phyloP scores from a whole-genome alignment of 305 asterid genomes.

The Rubia tinctorum region DNA sequence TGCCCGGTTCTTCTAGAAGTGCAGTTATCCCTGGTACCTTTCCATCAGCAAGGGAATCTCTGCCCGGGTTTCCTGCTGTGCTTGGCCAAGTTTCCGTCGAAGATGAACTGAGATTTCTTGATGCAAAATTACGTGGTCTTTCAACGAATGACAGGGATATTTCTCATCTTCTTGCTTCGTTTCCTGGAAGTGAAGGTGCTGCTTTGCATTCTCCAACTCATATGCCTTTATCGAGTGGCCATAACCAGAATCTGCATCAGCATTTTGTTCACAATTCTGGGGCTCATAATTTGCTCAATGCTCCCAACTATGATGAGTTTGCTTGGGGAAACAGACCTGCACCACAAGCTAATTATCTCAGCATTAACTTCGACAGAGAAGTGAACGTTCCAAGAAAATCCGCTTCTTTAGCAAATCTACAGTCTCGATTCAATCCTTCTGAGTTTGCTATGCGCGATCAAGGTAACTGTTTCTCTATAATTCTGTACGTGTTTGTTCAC shows the following conservation, averaged over 20 bases:
- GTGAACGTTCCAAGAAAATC: conserved; percentile 48
- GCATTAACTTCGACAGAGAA: conserved; percentile 35
- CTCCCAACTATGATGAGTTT: conserved; percentile 32
- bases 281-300: conserved; percentile 36
- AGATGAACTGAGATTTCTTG: conserved; percentile 26
- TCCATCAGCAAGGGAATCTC: conserved; percentile 26
- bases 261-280: conserved; percentile 37
- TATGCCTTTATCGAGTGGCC: conserved; percentile 34
- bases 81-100: conserved; percentile 16
- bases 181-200: conserved; percentile 40
- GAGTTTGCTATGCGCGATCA: conserved; percentile 42
- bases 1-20: conserved; percentile 29
- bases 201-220: conserved; percentile 33
- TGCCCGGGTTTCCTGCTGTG: conserved; percentile 30
- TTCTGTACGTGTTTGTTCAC: too few relatives aligned
- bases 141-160: conserved; percentile 49
- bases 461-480: conserved; percentile 25
- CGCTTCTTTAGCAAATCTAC: conserved; percentile 59
- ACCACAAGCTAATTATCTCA: conserved; percentile 24
- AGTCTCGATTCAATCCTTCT: conserved; percentile 37
- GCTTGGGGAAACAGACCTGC: conserved; percentile 32
- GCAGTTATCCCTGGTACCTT: conserved; percentile 28
- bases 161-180: conserved; percentile 53
- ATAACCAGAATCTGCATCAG: conserved; percentile 35
- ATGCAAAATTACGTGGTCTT: conserved; percentile 28